Evolutionary conservation across 1,284 basidiomycete genomes (phyloP), one percentile per base, ranked within the genome.

Genomic region (Trichosporon sp.): DNA sequence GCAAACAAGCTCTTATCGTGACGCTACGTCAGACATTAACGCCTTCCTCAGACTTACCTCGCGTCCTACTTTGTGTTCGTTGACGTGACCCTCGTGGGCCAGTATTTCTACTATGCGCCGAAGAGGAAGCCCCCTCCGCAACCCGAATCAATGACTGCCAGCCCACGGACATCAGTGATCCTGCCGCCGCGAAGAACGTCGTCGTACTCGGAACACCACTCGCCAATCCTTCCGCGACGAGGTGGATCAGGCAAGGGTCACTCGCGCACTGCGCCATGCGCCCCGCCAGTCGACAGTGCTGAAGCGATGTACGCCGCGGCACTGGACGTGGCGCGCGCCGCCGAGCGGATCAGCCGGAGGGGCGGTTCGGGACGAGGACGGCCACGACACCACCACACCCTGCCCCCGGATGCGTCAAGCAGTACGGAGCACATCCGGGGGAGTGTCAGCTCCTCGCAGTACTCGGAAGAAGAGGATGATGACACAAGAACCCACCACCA

Each of bases 31-130:
- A 31, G 65, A 54, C 51, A 46, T 43, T 66, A 38, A 66, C 65
- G 43, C 65, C 65, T 54, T 11, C 31, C 31, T 7, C 77, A 97
- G 92, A 96, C 90, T 54, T 93, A 90, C 79, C 91, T 97, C 65
- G 94, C 94, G 2, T 87, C 88, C 0, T 96, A 96, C 82, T 97
- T 96, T 79, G 91, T 92, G 77, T 85, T 88, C 68, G 88, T 96
- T 67, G 94, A 96, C 82, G 84, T 89, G 66, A 86, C 88, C 51
- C 87, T 96, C 32, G 85, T 94, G 68, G 81, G 78, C 10, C 94
- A 97, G 81, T 96, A 89, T 84, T 86, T 90, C 77, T 91, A 95
- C 84, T 96, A 95, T 79, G 71, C 66, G 37, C 66, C 71, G 16
- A 65, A 63, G n/a, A 40, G 63, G n/a, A 48, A 61, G 2, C 68